Percentiles rank a stretch among this genome's conserved stretches.
Conservation (phyloP, 352 stramenopile genomes). For the Phytophthora parvispora region DNA sequence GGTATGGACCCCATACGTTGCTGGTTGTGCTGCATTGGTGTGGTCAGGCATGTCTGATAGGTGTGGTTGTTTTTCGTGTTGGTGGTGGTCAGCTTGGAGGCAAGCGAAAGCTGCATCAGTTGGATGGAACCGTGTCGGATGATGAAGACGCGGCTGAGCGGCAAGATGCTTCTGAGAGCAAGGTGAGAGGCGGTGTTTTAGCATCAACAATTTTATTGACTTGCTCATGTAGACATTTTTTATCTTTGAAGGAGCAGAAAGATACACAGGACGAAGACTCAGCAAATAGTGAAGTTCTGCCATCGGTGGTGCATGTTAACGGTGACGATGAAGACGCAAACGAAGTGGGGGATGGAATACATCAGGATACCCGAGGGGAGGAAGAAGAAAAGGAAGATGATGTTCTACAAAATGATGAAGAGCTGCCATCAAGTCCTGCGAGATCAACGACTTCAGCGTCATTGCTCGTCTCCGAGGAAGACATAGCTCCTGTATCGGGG, state of each 20-base stretch:
- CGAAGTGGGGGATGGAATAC: neutral
- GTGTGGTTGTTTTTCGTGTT: neutral
- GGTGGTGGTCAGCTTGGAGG: constrained; percentile 35
- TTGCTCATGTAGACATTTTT: neutral
- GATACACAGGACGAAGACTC: neutral
- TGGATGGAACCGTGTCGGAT: constrained; percentile 38
- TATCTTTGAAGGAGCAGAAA: neutral
- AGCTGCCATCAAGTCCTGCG: neutral
- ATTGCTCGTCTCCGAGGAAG: constrained; percentile 30
- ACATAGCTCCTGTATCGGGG: constrained; percentile 47
- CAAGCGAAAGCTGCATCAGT: constrained; percentile 45
- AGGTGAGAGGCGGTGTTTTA: constrained; percentile 8
- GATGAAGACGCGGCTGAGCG: constrained; percentile 25
- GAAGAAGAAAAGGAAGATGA: constrained; percentile 21
- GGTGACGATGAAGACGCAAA: constrained; percentile 1
- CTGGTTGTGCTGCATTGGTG: neutral
- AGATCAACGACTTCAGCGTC: constrained; percentile 7
- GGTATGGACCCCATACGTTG: constrained; percentile 28
- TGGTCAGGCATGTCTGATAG: neutral
- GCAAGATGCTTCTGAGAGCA: constrained; percentile 10
- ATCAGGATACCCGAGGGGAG: neutral
- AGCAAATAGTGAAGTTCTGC: neutral
- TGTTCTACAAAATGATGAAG: neutral
- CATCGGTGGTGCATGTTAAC: neutral
- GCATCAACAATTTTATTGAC: too few relatives aligned